phyloP scores from a whole-genome alignment of 306 rosid species.

The Ceratonia siliqua region DNA sequence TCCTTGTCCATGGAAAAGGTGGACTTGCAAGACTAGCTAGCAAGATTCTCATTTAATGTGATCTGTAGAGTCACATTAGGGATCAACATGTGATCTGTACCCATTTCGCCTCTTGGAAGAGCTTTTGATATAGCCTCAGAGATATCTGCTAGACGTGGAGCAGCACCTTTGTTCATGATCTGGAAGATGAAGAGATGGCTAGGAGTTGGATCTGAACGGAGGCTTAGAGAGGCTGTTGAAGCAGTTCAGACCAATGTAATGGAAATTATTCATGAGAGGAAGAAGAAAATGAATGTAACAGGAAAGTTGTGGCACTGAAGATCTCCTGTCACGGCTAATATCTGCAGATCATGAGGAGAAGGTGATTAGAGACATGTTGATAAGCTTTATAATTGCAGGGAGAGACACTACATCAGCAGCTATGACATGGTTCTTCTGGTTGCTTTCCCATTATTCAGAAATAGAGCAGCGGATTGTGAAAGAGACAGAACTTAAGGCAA shows the following conservation, averaged over 20 bases:
- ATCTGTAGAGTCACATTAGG: constrained; percentile 65
- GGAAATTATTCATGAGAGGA: constrained; percentile 50
- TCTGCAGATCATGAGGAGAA: constrained; percentile 54
- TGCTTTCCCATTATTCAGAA: constrained; percentile 47
- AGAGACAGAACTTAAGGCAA: constrained; percentile 37
- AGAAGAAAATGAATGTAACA: constrained; percentile 13
- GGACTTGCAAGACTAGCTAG: constrained; percentile 71
- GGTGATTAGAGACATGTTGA: constrained; percentile 67
- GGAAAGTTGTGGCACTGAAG: constrained; percentile 29
- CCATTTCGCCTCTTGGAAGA: constrained; percentile 38
- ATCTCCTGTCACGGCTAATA: constrained; percentile 65
- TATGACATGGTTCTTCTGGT: constrained; percentile 90
- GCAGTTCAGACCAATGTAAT: constrained; percentile 55
- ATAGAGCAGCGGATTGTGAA: constrained; percentile 46
- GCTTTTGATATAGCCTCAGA: constrained; percentile 73
- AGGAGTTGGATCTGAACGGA: constrained; percentile 66
- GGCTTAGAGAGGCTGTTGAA: constrained; percentile 53
- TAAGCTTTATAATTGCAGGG: constrained; percentile 90
- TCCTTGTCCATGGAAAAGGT: constrained; percentile 27
- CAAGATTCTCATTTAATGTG: constrained; percentile 66
- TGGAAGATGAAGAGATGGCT: constrained; percentile 81
- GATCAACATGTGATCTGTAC: constrained; percentile 34
- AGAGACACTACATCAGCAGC: constrained; percentile 90
- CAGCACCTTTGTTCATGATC: constrained; percentile 59
- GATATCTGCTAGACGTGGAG: constrained; percentile 70